These are phyloP conservation scores for Herpetomonas samuelpessoai DNA, from an alignment of 208 protist species.

Conservation along the genomic window DNA sequence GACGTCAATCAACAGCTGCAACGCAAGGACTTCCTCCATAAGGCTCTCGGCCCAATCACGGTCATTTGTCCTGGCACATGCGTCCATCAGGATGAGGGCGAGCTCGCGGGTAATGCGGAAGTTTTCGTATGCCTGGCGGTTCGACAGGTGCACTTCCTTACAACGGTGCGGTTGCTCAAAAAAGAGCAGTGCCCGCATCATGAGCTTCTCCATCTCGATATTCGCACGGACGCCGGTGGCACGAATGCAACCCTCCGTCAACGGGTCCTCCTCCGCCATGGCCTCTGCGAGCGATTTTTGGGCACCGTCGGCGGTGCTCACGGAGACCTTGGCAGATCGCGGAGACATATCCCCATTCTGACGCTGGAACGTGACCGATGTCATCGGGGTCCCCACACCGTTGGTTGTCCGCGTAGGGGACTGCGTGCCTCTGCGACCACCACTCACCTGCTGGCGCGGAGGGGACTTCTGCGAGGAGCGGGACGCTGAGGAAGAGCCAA, in stretches of 20 bases:
- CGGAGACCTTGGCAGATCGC: background rate
- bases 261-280: conserved; percentile 43
- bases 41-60: conserved; percentile 45
- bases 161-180: conserved; percentile 40
- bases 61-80: conserved; percentile 45
- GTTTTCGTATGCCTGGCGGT: conserved; percentile 25
- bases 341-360: background rate
- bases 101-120: conserved; percentile 37
- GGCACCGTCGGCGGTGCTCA: background rate
- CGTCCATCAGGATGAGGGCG: conserved; percentile 48
- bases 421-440: too few species aligned
- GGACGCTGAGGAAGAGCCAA: background rate
- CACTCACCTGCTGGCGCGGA: too few species aligned
- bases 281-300: conserved; percentile 40
- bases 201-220: conserved; percentile 67
- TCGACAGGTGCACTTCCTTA: conserved; percentile 32
- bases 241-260: conserved; percentile 47
- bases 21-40: conserved; percentile 37
- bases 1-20: conserved; percentile 43
- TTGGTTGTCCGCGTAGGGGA: background rate
- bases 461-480: background rate
- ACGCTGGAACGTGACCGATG: background rate
- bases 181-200: conserved; percentile 48
- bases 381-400: background rate
- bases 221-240: conserved; percentile 57